Evolutionary conservation across 1,284 basidiomycete genomes (phyloP).

Genomic region (Lentinus polychrous): DNA sequence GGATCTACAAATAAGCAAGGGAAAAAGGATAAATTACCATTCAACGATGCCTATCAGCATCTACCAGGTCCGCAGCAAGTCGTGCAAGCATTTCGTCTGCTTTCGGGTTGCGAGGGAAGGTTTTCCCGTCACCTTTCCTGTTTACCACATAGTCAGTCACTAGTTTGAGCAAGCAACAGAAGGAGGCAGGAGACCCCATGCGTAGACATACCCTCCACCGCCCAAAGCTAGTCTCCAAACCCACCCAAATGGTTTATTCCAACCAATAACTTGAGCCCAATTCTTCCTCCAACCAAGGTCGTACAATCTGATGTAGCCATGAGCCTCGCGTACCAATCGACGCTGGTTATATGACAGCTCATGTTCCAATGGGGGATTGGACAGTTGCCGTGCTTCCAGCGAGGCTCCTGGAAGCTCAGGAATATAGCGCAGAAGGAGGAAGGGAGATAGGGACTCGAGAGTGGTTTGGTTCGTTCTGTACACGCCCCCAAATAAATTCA

Average conservation of each 20-base stretch:
- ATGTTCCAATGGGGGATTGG: conserved; percentile 68
- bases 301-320: conserved; percentile 62
- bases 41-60: conserved; percentile 39
- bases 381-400: conserved; percentile 38
- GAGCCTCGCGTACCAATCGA: conserved; percentile 58
- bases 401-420: conserved; percentile 44
- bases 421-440: conserved; percentile 63
- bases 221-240: conserved; percentile 47
- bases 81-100: conserved; percentile 56
- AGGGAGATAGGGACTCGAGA: conserved; percentile 73
- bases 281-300: conserved; percentile 75
- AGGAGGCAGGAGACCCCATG: neutral
- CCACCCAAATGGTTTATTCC: conserved; percentile 43
- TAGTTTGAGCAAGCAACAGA: too few relatives aligned
- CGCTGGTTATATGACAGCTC: conserved; percentile 70
- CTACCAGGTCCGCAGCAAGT: conserved; percentile 52
- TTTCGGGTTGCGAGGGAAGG: conserved; percentile 58
- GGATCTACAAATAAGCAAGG: neutral
- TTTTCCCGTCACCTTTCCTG: conserved; percentile 61
- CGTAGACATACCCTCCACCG: conserved; percentile 48
- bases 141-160: conserved; percentile 1
- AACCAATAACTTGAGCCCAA: conserved; percentile 61
- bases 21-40: neutral
- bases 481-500: neutral
- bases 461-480: conserved; percentile 82